phyloP scores from a whole-genome alignment of 768 basidiomycete species.

The Leucocoprinus birnbaumii region DNA sequence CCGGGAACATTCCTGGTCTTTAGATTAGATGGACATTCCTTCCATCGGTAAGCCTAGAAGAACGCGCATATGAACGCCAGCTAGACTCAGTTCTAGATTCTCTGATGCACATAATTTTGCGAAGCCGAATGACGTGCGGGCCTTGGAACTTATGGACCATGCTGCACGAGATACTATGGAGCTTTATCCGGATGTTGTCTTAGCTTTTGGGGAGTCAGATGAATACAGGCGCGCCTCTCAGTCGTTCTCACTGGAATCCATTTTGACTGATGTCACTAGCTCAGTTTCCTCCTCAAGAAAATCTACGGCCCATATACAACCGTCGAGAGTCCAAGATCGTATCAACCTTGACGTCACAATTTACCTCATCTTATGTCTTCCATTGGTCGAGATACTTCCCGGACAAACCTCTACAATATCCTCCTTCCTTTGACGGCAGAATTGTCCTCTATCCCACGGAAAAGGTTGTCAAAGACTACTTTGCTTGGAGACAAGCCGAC shows the following conservation, averaged over 20 bases:
- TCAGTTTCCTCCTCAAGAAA: constrained; percentile 85
- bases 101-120: constrained; percentile 77
- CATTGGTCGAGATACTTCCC: constrained; percentile 84
- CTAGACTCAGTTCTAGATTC: constrained; percentile 50
- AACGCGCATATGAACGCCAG: not conserved
- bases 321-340: constrained; percentile 86
- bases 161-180: constrained; percentile 83
- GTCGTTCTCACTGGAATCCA: not conserved
- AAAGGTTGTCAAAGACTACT: constrained; percentile 83
- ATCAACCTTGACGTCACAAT: constrained; percentile 78
- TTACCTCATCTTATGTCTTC: constrained; percentile 89
- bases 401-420: constrained; percentile 65
- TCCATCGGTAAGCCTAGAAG: constrained; percentile 67
- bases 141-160: constrained; percentile 87
- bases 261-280: not conserved
- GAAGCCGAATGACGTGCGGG: constrained; percentile 91
- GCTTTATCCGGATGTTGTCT: constrained; percentile 76
- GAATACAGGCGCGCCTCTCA: constrained; percentile 75
- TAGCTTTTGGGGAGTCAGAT: constrained; percentile 96
- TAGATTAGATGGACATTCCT: constrained; percentile 89
- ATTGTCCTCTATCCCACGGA: constrained; percentile 77
- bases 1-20: constrained; percentile 83
- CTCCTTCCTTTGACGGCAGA: constrained; percentile 92
- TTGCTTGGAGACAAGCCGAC: constrained; percentile 94
- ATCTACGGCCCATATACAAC: constrained; percentile 74